Evolutionary conservation across 768 basidiomycete genomes (phyloP).

Genomic region (Phylloporus rhodoxanthus): DNA sequence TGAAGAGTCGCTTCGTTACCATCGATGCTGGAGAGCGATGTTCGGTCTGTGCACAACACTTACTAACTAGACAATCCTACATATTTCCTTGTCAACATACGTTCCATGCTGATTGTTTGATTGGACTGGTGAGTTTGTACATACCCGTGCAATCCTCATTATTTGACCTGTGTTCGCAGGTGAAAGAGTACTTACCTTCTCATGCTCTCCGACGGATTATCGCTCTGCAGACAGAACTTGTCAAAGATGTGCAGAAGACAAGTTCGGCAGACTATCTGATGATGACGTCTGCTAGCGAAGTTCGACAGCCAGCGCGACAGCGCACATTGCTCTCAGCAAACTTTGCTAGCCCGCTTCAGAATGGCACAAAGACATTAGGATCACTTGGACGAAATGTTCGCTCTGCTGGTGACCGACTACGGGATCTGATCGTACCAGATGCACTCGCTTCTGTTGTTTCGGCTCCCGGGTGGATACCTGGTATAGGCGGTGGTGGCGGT

Average conservation of each 20-base stretch:
- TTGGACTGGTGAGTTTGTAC: slow-evolving; percentile 68
- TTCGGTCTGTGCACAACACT: slow-evolving; percentile 65
- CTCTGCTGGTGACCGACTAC: slow-evolving; percentile 81
- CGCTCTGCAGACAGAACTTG: slow-evolving; percentile 75
- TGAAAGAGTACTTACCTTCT: slow-evolving; percentile 85
- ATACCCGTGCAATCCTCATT: background rate
- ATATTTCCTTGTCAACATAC: slow-evolving; percentile 97
- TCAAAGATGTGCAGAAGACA: slow-evolving; percentile 44
- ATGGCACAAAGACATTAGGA: slow-evolving; percentile 59
- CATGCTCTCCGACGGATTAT: slow-evolving; percentile 79
- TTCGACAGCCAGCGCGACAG: slow-evolving; percentile 46
- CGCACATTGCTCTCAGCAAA: slow-evolving; percentile 73
- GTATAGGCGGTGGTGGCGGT: slow-evolving; percentile 46
- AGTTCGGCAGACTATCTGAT: slow-evolving; percentile 30
- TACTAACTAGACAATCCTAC: slow-evolving; percentile 91
- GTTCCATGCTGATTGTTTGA: slow-evolving; percentile 97
- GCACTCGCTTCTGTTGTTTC: slow-evolving; percentile 82
- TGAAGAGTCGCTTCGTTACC: slow-evolving; percentile 88
- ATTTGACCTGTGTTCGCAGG: slow-evolving; percentile 42
- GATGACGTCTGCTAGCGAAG: slow-evolving; percentile 30
- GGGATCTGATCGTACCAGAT: slow-evolving; percentile 92
- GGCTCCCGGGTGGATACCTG: slow-evolving; percentile 71
- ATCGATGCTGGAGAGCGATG: slow-evolving; percentile 86
- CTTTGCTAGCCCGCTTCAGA: slow-evolving; percentile 56
- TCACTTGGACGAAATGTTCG: slow-evolving; percentile 74